Base-by-base conservation (phyloP, 2,329 filamentous ascomycete species). In the Calonectria multiphialidica region DNA sequence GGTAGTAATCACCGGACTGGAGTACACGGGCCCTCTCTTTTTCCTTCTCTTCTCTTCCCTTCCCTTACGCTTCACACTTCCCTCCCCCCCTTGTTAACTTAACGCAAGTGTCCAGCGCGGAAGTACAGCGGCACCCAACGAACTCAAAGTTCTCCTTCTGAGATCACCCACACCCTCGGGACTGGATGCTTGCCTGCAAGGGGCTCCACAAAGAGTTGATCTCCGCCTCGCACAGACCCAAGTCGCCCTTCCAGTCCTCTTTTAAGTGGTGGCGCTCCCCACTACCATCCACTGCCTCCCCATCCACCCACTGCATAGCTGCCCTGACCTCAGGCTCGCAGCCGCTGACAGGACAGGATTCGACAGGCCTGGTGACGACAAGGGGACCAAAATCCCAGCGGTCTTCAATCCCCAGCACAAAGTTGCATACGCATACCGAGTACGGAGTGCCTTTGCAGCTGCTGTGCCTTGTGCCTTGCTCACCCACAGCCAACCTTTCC, bases 201-300 rank as follows among this genome's bases (percentile, higher is more conserved):
- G 72, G 76, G 68, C 75, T 78, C 77, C 77, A 79, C 73, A 47
- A 66, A 25, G 33, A 65, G 64, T 53, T 73, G 76, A 78, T 78
- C 75, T 70, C 62, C 70, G 63, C 44, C 62, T 71, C 62, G 75
- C 77, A 78, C 76, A 78, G 74, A 74, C 77, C 74, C 72, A 35
- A 16, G 25, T 30, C 7, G 9, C 3, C 18, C 47, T 59, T 57
- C 30, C 49, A 18, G 28, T 53, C 37, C 12, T 35, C 44, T 72
- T 73, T 76, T 74, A 75, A 74, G 70, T 72, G 73, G 77, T 78
- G 75, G 77, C 72, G 75, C 72, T 73, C 71, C 70, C 73, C 75
- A 71, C 74, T 49, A 12, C 59, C 59, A 21, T 57, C 67, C 49
- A 59, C 49, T 65, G 40, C 47, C 61, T 35, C 28, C 12, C 33